These are phyloP conservation scores for Solanum sejunctum DNA, from an alignment of 257 asterid species.

Conservation along the genomic window DNA sequence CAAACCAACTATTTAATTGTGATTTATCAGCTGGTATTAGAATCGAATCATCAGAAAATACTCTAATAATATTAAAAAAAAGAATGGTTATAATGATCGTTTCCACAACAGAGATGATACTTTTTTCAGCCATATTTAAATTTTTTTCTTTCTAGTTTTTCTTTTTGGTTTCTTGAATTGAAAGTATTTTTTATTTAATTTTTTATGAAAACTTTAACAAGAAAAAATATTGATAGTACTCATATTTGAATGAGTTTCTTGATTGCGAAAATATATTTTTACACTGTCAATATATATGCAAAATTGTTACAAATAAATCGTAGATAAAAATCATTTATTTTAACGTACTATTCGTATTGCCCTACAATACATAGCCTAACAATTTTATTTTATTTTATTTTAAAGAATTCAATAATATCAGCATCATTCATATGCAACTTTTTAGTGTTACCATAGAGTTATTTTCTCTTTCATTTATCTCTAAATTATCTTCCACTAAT, in stretches of 20 bases:
- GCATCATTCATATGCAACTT: background rate
- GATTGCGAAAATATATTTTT: background rate
- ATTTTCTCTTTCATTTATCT: background rate
- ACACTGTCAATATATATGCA: background rate
- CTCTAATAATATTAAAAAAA: slow-evolving; percentile 7
- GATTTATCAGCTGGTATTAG: slow-evolving; percentile 29
- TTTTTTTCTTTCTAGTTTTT: background rate
- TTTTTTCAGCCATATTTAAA: background rate
- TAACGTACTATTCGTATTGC: background rate
- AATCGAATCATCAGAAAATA: background rate
- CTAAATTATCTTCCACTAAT: background rate
- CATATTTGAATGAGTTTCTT: background rate
- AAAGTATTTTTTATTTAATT: background rate
- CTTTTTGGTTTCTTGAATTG: background rate
- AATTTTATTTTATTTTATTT: too few relatives aligned
- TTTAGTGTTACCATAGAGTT: background rate
- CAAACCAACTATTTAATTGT: slow-evolving; percentile 37
- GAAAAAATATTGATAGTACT: background rate
- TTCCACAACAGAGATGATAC: background rate
- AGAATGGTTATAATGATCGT: background rate
- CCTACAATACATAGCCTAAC: background rate
- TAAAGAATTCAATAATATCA: background rate
- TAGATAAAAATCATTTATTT: background rate
- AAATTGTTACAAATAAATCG: background rate
- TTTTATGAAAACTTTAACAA: background rate